Percentiles rank a stretch among this genome's conserved stretches.
phyloP scores from a whole-genome alignment of 805 yeast genomes.

The Naumovozyma baii region DNA sequence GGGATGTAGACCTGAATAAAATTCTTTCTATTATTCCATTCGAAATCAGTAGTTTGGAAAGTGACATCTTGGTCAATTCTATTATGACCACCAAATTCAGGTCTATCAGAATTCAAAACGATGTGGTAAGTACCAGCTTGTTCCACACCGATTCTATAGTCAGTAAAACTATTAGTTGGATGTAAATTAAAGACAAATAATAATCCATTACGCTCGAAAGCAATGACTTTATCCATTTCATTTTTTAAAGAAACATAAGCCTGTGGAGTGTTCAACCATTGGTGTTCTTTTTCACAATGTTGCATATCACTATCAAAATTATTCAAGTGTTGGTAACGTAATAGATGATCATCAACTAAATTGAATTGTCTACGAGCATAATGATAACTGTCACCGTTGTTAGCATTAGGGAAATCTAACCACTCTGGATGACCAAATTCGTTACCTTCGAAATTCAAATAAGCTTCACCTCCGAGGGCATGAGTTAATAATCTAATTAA shows the following conservation, averaged over 20 bases:
- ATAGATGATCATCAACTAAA: constrained; percentile 64
- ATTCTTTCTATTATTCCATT: constrained; percentile 75
- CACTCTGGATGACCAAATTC: constrained; percentile 99
- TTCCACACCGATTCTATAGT: constrained; percentile 87
- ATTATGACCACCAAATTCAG: constrained; percentile 70
- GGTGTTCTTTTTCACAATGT: constrained; percentile 54
- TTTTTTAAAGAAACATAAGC: constrained; percentile 84
- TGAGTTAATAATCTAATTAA: constrained; percentile 82
- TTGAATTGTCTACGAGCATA: constrained; percentile 95
- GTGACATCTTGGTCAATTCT: constrained; percentile 49
- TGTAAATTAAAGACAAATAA: constrained; percentile 86
- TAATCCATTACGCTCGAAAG: constrained; percentile 78
- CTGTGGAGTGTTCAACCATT: constrained; percentile 62
- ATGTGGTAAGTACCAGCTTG: constrained; percentile 65
- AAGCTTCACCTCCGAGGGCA: constrained; percentile 93
- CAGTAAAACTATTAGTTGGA: constrained; percentile 71
- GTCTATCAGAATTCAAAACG: constrained; percentile 64
- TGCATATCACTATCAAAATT: constrained; percentile 85
- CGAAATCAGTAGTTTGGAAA: constrained; percentile 61
- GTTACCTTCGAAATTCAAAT: constrained; percentile 91
- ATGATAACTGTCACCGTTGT: constrained; percentile 80
- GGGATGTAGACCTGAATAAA: constrained; percentile 75
- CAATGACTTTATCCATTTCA: constrained; percentile 81
- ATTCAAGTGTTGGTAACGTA: constrained; percentile 71
- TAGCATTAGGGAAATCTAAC: constrained; percentile 92